Conservation (phyloP, 495 filamentous ascomycete genomes). For the Xylaria palmicola region DNA sequence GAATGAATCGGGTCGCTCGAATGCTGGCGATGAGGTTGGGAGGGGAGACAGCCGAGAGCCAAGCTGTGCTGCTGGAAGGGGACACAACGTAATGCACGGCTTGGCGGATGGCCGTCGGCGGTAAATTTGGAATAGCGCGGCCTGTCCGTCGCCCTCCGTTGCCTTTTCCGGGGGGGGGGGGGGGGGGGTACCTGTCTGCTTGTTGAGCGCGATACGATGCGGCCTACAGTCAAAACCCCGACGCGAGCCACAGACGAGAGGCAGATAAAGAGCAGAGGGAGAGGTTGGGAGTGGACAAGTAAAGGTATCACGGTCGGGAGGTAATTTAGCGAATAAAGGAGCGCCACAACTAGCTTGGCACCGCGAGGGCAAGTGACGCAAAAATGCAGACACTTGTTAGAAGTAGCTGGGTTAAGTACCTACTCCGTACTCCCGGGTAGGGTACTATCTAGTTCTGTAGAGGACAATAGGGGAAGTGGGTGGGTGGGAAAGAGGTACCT, state of each 20-base stretch:
- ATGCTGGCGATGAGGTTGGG: slow-evolving; percentile 16
- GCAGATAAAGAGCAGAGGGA: neutral
- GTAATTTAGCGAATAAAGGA: neutral
- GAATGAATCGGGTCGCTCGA: neutral
- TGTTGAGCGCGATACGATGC: neutral
- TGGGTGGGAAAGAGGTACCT: too few species aligned
- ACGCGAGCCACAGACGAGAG: neutral
- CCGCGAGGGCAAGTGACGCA: neutral
- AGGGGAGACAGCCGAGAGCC: slow-evolving; percentile 16
- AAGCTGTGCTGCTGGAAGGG: neutral
- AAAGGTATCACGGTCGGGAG: neutral
- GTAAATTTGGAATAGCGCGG: slow-evolving; percentile 12
- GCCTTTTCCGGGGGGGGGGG: too few species aligned
- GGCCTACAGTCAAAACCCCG: neutral
- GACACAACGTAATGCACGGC: slow-evolving; percentile 18
- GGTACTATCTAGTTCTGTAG: too few species aligned
- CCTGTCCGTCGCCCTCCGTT: neutral
- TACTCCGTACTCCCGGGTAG: neutral
- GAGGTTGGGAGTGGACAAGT: neutral
- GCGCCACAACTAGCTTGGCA: slow-evolving; percentile 4
- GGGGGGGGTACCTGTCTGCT: neutral
- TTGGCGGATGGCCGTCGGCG: slow-evolving; percentile 3
- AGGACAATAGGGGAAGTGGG: too few species aligned
- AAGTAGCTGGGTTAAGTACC: neutral
- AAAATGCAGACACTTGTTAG: neutral